These are phyloP conservation scores for Sporisorium reilianum DNA, from an alignment of 1,284 basidiomycete genomes.

Conservation along the genomic window DNA sequence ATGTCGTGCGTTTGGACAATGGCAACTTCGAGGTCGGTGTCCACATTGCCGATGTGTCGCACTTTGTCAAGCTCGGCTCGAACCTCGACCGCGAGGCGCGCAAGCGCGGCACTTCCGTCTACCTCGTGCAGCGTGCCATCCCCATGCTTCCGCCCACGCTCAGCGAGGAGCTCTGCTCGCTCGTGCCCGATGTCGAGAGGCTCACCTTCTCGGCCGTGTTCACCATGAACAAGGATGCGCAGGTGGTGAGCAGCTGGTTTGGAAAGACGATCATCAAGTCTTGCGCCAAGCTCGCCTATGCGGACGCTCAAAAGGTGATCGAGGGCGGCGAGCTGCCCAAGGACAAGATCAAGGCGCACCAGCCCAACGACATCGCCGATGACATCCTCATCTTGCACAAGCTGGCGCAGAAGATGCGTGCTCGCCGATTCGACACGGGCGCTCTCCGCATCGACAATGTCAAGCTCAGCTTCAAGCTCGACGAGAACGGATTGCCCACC, in stretches of 20 bases:
- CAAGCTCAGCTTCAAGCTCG: constrained; percentile 82
- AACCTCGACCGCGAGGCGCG: constrained; percentile 96
- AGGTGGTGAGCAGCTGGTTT: constrained; percentile 88
- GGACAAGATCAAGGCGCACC: constrained; percentile 70
- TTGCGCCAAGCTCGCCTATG: constrained; percentile 85
- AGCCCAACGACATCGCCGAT: constrained; percentile 75
- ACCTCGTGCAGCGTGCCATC: constrained; percentile 92
- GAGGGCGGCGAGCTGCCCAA: constrained; percentile 76
- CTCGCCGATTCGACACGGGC: constrained; percentile 82
- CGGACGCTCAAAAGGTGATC: constrained; percentile 83
- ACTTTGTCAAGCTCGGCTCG: constrained; percentile 93
- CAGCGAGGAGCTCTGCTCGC: constrained; percentile 91
- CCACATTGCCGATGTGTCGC: constrained; percentile 94
- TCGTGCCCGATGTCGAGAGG: constrained; percentile 86
- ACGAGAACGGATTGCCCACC: constrained; percentile 82
- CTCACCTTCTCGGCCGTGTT: constrained; percentile 81
- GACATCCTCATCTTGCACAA: constrained; percentile 80
- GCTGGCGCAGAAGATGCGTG: constrained; percentile 78
- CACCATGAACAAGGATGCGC: constrained; percentile 85
- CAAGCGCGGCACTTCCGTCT: constrained; percentile 95
- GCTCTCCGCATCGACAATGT: constrained; percentile 81
- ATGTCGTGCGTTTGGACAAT: constrained; percentile 86
- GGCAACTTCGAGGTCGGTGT: constrained; percentile 91
- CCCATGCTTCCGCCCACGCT: constrained; percentile 95
- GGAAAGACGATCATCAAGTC: constrained; percentile 93